Evolutionary conservation across 2,329 filamentous ascomycete species (phyloP), one percentile per base, ranked within the genome.

Genomic region (Diplodia sapinea): DNA sequence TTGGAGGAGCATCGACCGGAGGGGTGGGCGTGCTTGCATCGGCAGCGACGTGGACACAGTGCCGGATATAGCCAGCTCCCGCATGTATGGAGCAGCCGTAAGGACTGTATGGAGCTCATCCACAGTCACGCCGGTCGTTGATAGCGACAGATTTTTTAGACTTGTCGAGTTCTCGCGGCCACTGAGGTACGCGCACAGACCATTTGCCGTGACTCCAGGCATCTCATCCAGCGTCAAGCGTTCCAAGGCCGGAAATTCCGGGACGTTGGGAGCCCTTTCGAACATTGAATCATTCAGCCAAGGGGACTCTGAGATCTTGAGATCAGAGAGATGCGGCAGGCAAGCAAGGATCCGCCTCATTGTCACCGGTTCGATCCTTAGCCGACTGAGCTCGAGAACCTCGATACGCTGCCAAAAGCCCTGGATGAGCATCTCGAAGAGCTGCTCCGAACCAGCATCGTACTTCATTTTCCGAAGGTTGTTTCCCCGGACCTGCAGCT

Each of bases 401-500:
- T 93, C 89, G 13, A 95, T 83, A 54, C 86, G 84, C 56, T 84
- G 83, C 91, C 92, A 95, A 63, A 82, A 86, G 69, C 86, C 88
- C 68, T 85, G 84, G 8, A 88, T 85, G 50, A 97, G 82, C 65
- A 86, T 82, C 73, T 92, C 87, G 67, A 98, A 85, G 74, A 89
- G 91, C 67, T 86, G 86, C 81, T 97, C 94, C 1, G 92, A 86
- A 13, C 94, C 94, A 56, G 84, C 82, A 65, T 87, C 85, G 79
- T 96, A 98, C 65, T 87, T 90, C 92, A 97, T 97, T 80, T 95
- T 95, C 71, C 93, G 87, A 66, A 98, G 84, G 75, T 94, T 88
- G 12, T 90, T 88, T 77, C 94, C 97, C 62, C 92, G 86, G 26
- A 88, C 90, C 80, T 96, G 91, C 29, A 97, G 83, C 78, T 97